phyloP scores from a whole-genome alignment of 2,329 filamentous ascomycete species.

The Diaporthe aspalathi region DNA sequence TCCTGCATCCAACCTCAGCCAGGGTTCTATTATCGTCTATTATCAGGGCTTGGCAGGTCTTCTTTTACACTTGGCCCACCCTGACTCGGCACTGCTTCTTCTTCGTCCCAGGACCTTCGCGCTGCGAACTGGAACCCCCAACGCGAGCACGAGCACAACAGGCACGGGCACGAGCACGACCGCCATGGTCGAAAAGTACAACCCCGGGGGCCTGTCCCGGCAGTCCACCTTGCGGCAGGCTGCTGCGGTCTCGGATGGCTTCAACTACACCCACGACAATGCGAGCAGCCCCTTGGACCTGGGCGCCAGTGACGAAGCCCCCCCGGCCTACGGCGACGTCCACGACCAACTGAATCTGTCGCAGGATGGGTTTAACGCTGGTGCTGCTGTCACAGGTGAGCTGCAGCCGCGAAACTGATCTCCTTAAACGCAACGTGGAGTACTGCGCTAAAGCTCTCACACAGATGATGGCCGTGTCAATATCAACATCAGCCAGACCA shows the following conservation, averaged over 20 bases:
- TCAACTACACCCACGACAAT: conserved; percentile 40
- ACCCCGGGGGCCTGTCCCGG: background rate
- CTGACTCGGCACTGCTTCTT: background rate
- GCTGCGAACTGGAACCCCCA: background rate
- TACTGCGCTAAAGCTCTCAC: conserved; percentile 31
- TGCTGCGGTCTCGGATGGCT: conserved; percentile 51
- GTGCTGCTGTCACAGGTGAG: conserved; percentile 67
- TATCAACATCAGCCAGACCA: conserved; percentile 82
- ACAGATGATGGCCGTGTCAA: conserved; percentile 80
- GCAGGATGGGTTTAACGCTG: conserved; percentile 72
- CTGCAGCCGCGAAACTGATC: conserved; percentile 24
- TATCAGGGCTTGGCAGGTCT: conserved; percentile 10
- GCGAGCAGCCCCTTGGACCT: conserved; percentile 52
- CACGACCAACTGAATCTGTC: conserved; percentile 68
- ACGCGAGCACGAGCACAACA: conserved; percentile 3
- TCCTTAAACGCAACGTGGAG: background rate
- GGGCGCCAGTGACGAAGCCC: conserved; percentile 55
- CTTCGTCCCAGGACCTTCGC: conserved; percentile 1
- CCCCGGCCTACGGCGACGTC: conserved; percentile 69
- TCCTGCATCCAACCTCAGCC: background rate
- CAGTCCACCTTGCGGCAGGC: conserved; percentile 14
- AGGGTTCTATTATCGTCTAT: background rate
- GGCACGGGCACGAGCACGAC: conserved; percentile 3
- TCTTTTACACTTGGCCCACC: background rate
- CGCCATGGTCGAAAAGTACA: conserved; percentile 33